These are phyloP conservation scores for Stevia rebaudiana DNA, from an alignment of 140 eudicot species.

Conservation along the genomic window DNA sequence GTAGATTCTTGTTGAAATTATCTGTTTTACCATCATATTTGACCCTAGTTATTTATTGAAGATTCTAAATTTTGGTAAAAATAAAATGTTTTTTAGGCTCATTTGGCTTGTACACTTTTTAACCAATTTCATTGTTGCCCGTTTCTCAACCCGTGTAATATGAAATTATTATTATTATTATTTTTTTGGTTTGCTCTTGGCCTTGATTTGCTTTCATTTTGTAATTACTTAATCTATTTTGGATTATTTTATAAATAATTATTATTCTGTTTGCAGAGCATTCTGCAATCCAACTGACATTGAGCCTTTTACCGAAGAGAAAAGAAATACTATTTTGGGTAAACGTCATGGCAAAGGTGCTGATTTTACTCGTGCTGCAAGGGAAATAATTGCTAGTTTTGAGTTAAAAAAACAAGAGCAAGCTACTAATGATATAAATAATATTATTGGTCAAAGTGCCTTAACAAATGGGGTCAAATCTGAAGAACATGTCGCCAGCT, in stretches of 20 bases:
- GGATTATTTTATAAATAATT: neutral
- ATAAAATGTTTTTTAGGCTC: neutral
- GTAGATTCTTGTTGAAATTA: neutral
- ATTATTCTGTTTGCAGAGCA: conserved; percentile 54
- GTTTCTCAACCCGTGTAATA: neutral
- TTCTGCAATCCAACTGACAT: conserved; percentile 91
- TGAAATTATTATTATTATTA: no score
- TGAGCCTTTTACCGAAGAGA: conserved; percentile 89
- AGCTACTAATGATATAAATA: conserved; percentile 14
- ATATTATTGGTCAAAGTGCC: conserved; percentile 27
- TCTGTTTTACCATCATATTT: neutral
- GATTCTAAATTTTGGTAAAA: neutral
- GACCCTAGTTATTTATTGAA: neutral
- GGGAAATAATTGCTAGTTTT: conserved; percentile 69
- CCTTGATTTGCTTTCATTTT: neutral
- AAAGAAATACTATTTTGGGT: conserved; percentile 51
- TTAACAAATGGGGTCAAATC: conserved; percentile 30
- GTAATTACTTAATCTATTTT: neutral
- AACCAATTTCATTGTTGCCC: neutral
- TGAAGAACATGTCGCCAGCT: conserved; percentile 34
- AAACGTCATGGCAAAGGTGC: conserved; percentile 93
- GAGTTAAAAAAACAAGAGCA: conserved; percentile 59
- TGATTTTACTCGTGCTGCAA: conserved; percentile 84
- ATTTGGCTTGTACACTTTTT: no score
- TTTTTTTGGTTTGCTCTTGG: neutral